Base-by-base conservation (phyloP, 2,329 filamentous ascomycete genomes). In the Pyricularia pennisetigena region DNA sequence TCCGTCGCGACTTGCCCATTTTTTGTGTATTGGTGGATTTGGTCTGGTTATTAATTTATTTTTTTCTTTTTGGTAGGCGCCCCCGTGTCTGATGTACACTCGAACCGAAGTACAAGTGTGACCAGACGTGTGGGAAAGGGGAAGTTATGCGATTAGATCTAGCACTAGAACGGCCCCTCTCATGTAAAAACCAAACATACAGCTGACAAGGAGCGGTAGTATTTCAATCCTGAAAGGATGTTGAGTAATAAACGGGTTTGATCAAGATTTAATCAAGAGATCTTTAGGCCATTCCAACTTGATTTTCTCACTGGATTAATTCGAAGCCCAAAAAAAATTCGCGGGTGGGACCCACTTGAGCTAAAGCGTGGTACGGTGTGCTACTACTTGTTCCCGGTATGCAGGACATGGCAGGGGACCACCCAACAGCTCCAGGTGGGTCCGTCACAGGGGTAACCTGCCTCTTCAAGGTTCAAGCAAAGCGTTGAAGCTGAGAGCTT, bases 1-100 rank as follows among this genome's bases (percentile, higher is more conserved):
- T 85, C 69, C 83, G 81, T 57, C 86, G 81, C 30, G 86, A 84
- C 77, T 89, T 89, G 62, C 78, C 87, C 87, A 90, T 89, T 23
- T 32, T 32, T 62, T 75, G 71, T 49, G 16, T 29, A 20, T 59
- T n/a, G 41, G 41, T 49, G 20, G 24, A 20, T 24, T 49, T 66
- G 23, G 23, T 66, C 7, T 12, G 28, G 5, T 20, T 24, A 57
- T 28, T 64, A n/a, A 41, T 24, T 64, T 32, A 2, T 32, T 30
- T 64, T 64, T 24, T 20, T 10, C 8, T 41, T 23, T 23, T 41
- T 20, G 24, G 1, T 12, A 62, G 16, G 26, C 6, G 59, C 14
- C 20, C 24, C 12, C n/a, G 20, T 49, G 30, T 10, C 32, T 35
- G 10, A 35, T n/a, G 20, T 49, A 49, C 41, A 2, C 41, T 20